Conservation (phyloP, 139 green algal species). For the Coelastrella sp. region DNA sequence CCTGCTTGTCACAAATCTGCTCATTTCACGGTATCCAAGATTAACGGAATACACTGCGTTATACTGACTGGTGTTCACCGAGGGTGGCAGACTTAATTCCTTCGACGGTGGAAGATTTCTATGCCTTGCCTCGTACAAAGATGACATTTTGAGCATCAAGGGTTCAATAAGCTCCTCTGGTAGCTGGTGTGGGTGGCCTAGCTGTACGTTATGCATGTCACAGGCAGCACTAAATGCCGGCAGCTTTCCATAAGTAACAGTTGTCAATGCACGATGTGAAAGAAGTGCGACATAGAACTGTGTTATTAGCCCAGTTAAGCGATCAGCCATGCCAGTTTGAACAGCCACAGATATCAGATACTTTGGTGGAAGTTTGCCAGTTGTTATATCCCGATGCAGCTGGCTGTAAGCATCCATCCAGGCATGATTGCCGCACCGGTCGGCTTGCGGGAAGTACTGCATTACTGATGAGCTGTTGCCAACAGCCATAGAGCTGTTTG, state of each 20-base stretch:
- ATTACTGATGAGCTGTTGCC: neutral
- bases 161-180: neutral
- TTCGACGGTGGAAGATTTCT: neutral
- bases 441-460: neutral
- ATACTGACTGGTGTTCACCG: neutral
- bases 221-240: constrained; percentile 25
- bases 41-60: neutral
- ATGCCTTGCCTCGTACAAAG: neutral
- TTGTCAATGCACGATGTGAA: neutral
- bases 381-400: neutral
- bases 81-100: neutral
- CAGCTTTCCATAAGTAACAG: neutral
- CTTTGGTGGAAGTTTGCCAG: neutral
- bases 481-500: neutral
- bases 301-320: constrained; percentile 18
- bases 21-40: neutral
- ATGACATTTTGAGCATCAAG: neutral
- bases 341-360: neutral
- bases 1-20: neutral
- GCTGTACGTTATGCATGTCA: constrained; percentile 10
- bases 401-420: neutral
- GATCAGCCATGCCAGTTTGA: constrained; percentile 3
- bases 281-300: constrained; percentile 29
- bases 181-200: neutral
- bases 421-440: neutral